Evolutionary conservation across 208 protist genomes (phyloP).

Genomic region (Trypanosoma cruzi): DNA sequence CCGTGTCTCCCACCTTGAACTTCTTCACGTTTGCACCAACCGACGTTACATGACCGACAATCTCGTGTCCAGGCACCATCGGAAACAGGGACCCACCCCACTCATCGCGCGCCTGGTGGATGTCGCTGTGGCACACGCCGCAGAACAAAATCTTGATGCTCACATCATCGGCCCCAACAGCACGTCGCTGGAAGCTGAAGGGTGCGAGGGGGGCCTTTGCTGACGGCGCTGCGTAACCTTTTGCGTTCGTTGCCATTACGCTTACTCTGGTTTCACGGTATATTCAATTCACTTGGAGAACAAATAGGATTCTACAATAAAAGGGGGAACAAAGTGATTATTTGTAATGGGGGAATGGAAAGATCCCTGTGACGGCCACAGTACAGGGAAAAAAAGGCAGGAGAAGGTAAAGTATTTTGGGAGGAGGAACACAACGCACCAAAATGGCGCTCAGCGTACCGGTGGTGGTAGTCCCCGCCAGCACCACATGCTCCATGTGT

Average conservation of each 20-base stretch:
- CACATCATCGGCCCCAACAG: slow-evolving; percentile 53
- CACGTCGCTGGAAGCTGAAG: slow-evolving; percentile 50
- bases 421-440: no score
- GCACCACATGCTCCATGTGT: background rate
- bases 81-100: slow-evolving; percentile 65
- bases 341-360: no score
- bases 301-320: background rate
- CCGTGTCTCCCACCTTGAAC: slow-evolving; percentile 79
- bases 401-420: slow-evolving; percentile 7
- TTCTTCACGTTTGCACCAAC: slow-evolving; percentile 72
- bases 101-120: slow-evolving; percentile 75
- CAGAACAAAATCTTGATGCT: slow-evolving; percentile 64
- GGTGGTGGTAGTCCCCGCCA: background rate
- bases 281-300: background rate
- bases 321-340: no score
- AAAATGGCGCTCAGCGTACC: no score
- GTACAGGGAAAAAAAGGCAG: no score
- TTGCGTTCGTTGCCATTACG: slow-evolving; percentile 45
- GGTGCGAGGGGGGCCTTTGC: slow-evolving; percentile 50
- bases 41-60: slow-evolving; percentile 62
- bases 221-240: slow-evolving; percentile 43
- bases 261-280: background rate
- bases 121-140: slow-evolving; percentile 86
- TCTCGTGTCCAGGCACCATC: slow-evolving; percentile 85
- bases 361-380: no score